A percentile compares a stretch with the other conserved stretches of the same genome.
Evolutionary conservation across 352 stramenopile species (phyloP).

Genomic region (Phytophthora nicotianae): DNA sequence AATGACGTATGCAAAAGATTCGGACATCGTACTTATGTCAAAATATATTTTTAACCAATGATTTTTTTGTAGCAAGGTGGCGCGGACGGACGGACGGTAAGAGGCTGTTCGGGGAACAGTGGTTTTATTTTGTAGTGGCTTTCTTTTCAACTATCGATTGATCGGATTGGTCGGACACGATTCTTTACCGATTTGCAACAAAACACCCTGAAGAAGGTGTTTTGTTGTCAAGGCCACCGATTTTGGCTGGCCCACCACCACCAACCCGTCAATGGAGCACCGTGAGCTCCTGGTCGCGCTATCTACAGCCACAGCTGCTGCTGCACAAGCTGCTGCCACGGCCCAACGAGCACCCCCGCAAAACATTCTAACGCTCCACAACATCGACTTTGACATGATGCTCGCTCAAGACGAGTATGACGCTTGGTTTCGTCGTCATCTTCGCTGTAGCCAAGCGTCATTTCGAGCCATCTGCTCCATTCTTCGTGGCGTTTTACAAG

Average conservation of each 20-base stretch:
- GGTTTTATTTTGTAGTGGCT: constrained; percentile 5
- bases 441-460: constrained; percentile 8
- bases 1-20: too few species aligned
- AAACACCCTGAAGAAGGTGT: constrained; percentile 2
- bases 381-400: constrained; percentile 4
- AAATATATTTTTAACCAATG: too few species aligned
- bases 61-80: too few species aligned
- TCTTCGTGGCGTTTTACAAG: background rate
- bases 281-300: background rate
- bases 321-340: background rate
- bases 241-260: constrained; percentile 4
- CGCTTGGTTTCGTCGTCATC: constrained; percentile 1
- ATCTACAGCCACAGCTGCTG: background rate
- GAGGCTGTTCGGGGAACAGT: constrained; percentile 5
- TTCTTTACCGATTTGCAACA: background rate
- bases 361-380: constrained; percentile 8
- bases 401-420: constrained; percentile 7
- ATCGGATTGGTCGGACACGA: background rate
- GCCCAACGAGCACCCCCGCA: background rate
- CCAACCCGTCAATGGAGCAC: background rate
- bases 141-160: background rate
- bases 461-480: constrained; percentile 6
- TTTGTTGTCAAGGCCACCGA: background rate
- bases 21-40: too few species aligned
- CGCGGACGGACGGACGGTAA: too few species aligned